Base-by-base conservation (phyloP, 805 yeast genomes). In the Saccharomycopsis babjevae region DNA sequence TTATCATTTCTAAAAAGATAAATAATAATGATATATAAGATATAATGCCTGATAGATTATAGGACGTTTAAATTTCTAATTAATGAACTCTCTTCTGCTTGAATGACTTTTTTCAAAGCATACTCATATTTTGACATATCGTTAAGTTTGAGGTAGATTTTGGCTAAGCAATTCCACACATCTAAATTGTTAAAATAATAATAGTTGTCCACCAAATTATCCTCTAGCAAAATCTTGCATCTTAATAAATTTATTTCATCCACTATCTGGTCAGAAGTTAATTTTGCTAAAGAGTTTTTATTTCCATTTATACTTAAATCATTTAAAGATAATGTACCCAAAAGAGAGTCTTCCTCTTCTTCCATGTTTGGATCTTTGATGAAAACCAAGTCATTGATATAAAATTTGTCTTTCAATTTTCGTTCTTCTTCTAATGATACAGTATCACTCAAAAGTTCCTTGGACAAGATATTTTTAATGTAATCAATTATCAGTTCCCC, bases 21-120 rank as follows among this genome's bases (percentile, higher is more conserved):
- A 38, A 16, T 13, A 38, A 38, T 13, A 38, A 38, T 5, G 4
- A 4, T n/a, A n/a, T n/a, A 16, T 6, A 40, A 40, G 16, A 36
- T 15, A 32, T 32, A 28, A 58, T 10, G 22, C 5, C 16, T n/a
- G 7, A 5, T 3, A 46, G 7, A 22, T 25, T 13, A 46, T 11
- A 62, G 59, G 6, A 40, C 54, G 4, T 43, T 58, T 46, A 61
- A 59, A 32, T 57, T 57, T n/a, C 65, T 39, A 15, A 59, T 40
- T 7, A 63, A 52, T 18, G 34, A 30, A 32, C 39, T 39, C n/a
- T 63, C 63, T 36, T 63, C 59, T 18, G 59, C 40, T 3, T 20
- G 16, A 32, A 63, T 39, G 11, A 57, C 54, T 22, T 54, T 59
- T 46, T 62, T 62, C 50, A 64, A 60, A 10, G 65, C 60, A 22